phyloP scores from a whole-genome alignment of 192 early-diverging fungal species.

The Physocladia obscura region DNA sequence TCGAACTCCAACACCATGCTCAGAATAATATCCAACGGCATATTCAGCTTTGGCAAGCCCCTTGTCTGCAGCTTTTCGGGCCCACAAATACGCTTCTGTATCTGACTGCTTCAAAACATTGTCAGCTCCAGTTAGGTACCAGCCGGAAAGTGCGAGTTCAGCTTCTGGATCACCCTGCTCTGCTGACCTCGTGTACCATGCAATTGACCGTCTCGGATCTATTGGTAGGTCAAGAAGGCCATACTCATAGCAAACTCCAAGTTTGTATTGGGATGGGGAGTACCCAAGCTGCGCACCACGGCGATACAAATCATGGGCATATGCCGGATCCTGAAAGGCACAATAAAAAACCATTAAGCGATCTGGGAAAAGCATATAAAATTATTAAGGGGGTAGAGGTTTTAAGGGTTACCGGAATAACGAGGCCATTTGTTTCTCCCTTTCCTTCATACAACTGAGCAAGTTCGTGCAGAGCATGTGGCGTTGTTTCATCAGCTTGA shows the following conservation, averaged over 20 bases:
- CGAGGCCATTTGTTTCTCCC: constrained; percentile 41
- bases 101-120: constrained; percentile 86
- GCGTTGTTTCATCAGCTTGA: constrained; percentile 87
- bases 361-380: no score
- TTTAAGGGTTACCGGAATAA: constrained; percentile 52
- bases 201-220: constrained; percentile 86
- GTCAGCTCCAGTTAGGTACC: constrained; percentile 96
- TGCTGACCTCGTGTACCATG: constrained; percentile 93
- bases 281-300: constrained; percentile 92
- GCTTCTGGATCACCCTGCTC: constrained; percentile 87
- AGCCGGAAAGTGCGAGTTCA: constrained; percentile 91
- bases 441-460: constrained; percentile 79
- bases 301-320: constrained; percentile 90
- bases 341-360: background rate
- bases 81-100: constrained; percentile 96
- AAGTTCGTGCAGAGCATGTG: constrained; percentile 92
- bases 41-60: constrained; percentile 96
- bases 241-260: constrained; percentile 93
- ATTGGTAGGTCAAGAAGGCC: constrained; percentile 84
- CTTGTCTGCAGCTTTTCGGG: constrained; percentile 94
- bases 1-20: constrained; percentile 83
- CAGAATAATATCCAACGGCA: constrained; percentile 92
- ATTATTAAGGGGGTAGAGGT: no score
- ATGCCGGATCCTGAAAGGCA: constrained; percentile 68
- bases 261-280: constrained; percentile 85